A percentile compares a stretch with the other conserved stretches of the same genome.
Conservation (phyloP, 2,329 filamentous ascomycete genomes). For the Myriosclerotinia curreyana region DNA sequence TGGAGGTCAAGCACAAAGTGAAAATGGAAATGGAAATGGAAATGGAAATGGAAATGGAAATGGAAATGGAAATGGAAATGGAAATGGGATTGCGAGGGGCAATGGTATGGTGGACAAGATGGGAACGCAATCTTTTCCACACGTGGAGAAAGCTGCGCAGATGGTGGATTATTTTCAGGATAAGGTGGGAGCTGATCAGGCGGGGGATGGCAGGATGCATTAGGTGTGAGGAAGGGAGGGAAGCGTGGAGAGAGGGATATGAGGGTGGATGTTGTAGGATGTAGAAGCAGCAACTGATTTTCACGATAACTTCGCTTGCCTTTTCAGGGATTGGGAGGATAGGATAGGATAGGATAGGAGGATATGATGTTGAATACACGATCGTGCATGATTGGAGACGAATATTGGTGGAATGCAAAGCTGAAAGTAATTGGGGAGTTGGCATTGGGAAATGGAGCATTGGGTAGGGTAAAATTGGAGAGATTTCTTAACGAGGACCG, state of each 20-base stretch:
- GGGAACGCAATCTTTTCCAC: not conserved
- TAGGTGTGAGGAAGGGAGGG: not conserved
- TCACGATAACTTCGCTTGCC: no score
- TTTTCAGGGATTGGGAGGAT: not conserved
- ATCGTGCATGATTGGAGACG: no score
- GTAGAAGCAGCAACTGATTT: no score
- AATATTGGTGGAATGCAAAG: no score
- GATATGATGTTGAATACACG: no score
- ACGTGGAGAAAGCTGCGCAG: not conserved
- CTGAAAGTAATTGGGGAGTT: not conserved
- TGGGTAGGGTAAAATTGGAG: not conserved
- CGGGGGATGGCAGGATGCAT: constrained; percentile 9
- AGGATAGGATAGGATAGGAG: not conserved
- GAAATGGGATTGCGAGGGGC: not conserved
- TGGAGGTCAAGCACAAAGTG: not conserved
- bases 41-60: no score
- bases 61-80: not conserved
- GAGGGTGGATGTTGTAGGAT: no score
- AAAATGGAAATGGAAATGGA: not conserved
- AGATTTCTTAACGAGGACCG: no score
- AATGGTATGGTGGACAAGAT: no score
- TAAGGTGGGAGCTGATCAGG: not conserved
- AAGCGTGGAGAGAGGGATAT: no score
- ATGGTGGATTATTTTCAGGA: constrained; percentile 16
- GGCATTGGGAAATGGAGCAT: no score